phyloP scores from a whole-genome alignment of 179 eudicot species.

The Spergularia azorica region DNA sequence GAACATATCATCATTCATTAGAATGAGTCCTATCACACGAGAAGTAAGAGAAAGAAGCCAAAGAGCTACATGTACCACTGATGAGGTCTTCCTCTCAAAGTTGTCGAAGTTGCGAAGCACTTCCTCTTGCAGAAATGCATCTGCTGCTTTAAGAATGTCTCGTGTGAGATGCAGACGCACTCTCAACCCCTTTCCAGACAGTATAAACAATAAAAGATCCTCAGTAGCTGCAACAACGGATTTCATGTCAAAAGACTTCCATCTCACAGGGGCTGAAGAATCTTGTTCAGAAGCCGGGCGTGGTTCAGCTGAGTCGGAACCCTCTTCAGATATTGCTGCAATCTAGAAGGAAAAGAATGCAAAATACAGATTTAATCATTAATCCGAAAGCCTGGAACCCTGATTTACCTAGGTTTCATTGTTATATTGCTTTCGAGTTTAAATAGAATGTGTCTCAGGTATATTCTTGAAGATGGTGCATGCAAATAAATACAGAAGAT shows the following conservation, averaged over 20 bases:
- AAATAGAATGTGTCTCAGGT: neutral
- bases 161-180: constrained; percentile 73
- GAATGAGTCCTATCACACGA: neutral
- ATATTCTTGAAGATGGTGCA: neutral
- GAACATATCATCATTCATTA: neutral
- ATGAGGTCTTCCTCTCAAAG: constrained; percentile 27
- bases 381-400: neutral
- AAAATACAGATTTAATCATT: constrained; percentile 8
- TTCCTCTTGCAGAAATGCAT: constrained; percentile 65
- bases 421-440: neutral
- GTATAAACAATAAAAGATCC: constrained; percentile 74
- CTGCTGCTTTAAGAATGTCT: constrained; percentile 76
- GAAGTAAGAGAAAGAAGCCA: constrained; percentile 5
- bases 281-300: constrained; percentile 32
- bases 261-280: constrained; percentile 50
- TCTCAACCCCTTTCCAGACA: constrained; percentile 81
- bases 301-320: constrained; percentile 52
- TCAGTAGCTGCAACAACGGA: constrained; percentile 91
- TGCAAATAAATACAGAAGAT: neutral
- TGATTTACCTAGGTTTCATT: neutral
- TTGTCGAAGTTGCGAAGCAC: constrained; percentile 37
- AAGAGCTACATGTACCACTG: constrained; percentile 50
- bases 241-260: constrained; percentile 82
- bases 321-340: constrained; percentile 82
- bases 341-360: constrained; percentile 47